Evolutionary conservation across 495 filamentous ascomycete genomes (phyloP).

Genomic region (Immersiella caudata): DNA sequence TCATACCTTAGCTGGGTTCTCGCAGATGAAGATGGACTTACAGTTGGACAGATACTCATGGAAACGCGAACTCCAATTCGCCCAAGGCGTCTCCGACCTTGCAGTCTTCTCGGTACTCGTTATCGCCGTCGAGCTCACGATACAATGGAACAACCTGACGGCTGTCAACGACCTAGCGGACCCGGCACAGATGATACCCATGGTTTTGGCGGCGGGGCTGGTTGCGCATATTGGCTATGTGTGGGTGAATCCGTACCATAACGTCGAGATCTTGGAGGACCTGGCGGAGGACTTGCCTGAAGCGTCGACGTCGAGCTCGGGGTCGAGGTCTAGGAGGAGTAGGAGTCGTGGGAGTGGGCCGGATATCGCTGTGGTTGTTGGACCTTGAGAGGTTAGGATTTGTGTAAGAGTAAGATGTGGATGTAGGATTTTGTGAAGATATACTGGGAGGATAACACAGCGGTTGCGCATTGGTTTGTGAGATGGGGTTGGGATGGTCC

Average conservation of each 20-base stretch:
- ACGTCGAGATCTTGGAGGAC: slow-evolving; percentile 8
- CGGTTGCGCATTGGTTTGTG: too few relatives aligned
- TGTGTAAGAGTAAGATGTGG: too few relatives aligned
- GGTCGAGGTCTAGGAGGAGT: background rate
- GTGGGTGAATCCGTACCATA: slow-evolving; percentile 21
- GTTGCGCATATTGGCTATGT: slow-evolving; percentile 15
- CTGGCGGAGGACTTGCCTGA: background rate
- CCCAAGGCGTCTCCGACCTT: slow-evolving; percentile 25
- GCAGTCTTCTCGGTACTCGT: slow-evolving; percentile 30
- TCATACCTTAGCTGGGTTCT: background rate
- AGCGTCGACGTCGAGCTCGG: background rate
- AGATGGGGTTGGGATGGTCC: too few relatives aligned
- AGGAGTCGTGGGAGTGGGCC: background rate
- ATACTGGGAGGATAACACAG: too few relatives aligned
- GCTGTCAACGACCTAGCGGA: background rate
- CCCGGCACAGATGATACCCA: slow-evolving; percentile 6
- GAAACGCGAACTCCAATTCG: slow-evolving; percentile 17
- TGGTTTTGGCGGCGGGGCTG: slow-evolving; percentile 14
- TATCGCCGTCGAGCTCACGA: slow-evolving; percentile 38
- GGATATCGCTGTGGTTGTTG: background rate
- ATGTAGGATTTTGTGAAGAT: too few relatives aligned
- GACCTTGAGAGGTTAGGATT: too few relatives aligned
- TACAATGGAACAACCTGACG: slow-evolving; percentile 35
- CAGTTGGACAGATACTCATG: slow-evolving; percentile 11
- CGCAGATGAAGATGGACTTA: background rate